Conservation (phyloP, 2,329 filamentous ascomycete species). For the Alternaria ethzedia region DNA sequence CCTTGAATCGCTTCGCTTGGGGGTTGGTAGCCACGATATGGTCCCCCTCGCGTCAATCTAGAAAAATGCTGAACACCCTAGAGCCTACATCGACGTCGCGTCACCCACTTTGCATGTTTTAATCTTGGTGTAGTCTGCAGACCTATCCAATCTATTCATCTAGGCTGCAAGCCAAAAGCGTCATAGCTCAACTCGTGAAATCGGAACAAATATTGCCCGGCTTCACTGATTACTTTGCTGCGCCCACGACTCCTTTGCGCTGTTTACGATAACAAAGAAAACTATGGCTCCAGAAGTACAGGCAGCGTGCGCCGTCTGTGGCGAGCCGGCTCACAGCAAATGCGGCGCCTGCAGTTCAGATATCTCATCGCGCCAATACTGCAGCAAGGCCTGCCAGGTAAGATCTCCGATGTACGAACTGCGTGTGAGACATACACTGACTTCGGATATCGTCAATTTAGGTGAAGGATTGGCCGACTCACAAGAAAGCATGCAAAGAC, state of each 20-base stretch:
- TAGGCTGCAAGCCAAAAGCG: too few relatives aligned
- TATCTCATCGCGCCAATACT: not conserved
- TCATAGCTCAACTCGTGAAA: too few relatives aligned
- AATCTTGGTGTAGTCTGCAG: too few relatives aligned
- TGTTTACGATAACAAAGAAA: too few relatives aligned
- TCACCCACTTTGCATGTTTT: too few relatives aligned
- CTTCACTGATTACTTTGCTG: not conserved
- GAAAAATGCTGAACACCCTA: too few relatives aligned
- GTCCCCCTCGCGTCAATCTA: too few relatives aligned
- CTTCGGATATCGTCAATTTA: not conserved
- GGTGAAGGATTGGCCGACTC: not conserved
- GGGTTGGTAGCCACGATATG: too few relatives aligned
- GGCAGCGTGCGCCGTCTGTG: not conserved
- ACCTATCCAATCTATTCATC: too few relatives aligned
- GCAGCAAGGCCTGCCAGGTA: constrained; percentile 3
- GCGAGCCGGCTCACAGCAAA: not conserved
- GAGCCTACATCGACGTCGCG: too few relatives aligned
- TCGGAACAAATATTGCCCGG: not conserved
- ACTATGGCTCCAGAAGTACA: not conserved
- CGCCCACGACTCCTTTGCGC: too few relatives aligned
- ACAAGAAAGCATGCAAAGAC: not conserved
- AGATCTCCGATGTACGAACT: not conserved
- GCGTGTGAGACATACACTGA: not conserved
- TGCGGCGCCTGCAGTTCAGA: constrained; percentile 3
- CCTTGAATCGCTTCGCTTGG: not conserved